Conservation (phyloP, 352 stramenopile species). For the Phytophthora chlamydospora region DNA sequence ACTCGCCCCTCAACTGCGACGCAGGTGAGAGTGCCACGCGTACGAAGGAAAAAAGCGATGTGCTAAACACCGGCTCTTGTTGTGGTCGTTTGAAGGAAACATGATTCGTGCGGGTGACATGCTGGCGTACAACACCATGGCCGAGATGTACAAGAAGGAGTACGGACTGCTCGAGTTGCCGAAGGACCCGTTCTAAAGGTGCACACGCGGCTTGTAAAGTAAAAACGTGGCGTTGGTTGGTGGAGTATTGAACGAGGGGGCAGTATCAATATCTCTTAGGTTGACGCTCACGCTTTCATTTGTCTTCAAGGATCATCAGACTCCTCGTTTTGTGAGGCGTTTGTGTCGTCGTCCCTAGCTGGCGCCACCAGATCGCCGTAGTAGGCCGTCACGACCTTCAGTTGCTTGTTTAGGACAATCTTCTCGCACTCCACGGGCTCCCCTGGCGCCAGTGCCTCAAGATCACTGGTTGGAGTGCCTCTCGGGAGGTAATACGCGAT, state of each 20-base stretch:
- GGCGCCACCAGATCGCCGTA: slow-evolving; percentile 63
- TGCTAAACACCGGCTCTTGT: too few relatives aligned
- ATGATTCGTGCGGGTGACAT: slow-evolving; percentile 93
- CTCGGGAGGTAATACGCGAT: slow-evolving; percentile 87
- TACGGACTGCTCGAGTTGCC: slow-evolving; percentile 76
- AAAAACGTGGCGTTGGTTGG: slow-evolving; percentile 15
- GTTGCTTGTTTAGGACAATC: slow-evolving; percentile 79
- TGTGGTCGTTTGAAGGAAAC: slow-evolving; percentile 58
- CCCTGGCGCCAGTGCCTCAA: slow-evolving; percentile 54
- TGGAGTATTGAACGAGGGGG: not conserved
- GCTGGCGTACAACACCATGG: slow-evolving; percentile 91
- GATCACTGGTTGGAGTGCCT: slow-evolving; percentile 56
- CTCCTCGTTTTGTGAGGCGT: slow-evolving; percentile 9
- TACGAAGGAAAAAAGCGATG: not conserved
- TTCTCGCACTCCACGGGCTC: slow-evolving; percentile 78
- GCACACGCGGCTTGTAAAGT: slow-evolving; percentile 11
- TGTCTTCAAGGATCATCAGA: slow-evolving; percentile 1
- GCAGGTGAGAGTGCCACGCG: slow-evolving; percentile 45
- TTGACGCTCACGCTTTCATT: not conserved
- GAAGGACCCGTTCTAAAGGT: slow-evolving; percentile 60
- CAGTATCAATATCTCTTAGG: slow-evolving; percentile 2
- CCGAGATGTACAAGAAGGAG: slow-evolving; percentile 92
- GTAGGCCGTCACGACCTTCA: slow-evolving; percentile 86
- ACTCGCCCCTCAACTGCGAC: slow-evolving; percentile 90
- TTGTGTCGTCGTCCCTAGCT: slow-evolving; percentile 11